Base-by-base conservation (phyloP, 345 rosid species). In the Moricandia arvensis region DNA sequence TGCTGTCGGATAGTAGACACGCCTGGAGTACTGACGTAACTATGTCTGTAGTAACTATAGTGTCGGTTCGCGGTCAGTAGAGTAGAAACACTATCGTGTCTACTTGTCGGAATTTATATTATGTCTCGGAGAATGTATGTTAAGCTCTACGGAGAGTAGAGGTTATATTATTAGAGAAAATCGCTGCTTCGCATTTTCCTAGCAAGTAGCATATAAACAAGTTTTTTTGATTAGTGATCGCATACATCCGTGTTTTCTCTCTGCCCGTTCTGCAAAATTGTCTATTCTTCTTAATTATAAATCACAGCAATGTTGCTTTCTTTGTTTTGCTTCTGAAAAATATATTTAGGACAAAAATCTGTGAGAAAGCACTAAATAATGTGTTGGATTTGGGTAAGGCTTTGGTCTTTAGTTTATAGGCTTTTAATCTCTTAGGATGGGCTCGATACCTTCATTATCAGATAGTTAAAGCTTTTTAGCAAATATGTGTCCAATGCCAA, bases 151-250 rank as follows among this genome's bases (percentile, higher is more conserved):
- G n/a, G n/a, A n/a, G n/a, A n/a, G n/a, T n/a, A 38, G 72, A 38
- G 58, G 64, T 63, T 57, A 65, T 47, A 61, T 65, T 74, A 74
- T 74, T 74, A 74, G 66, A 65, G 71, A 54, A 74, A 45, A 38
- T 31, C 41, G 70, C 74, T 61, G n/a, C 49, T 64, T 41, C 51
- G n/a, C 69, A 64, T 60, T 66, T 27, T 21, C 34, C 41, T 73
- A 63, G 60, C 4, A 24, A 24, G 11, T 51, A 49, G 68, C 60
- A 21, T 18, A 51, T 21, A 21, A 49, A 49, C 63, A 51, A 63
- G 69, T 72, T 72, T 21, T 72, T 72, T 21, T 21, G 69, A 63
- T 34, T 62, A 37, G 54, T 73, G 63, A 73, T 37, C 24, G 2
- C 35, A 53, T 21, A 33, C 53, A 63, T 18, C 6, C 34, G 38